Percentiles rank a stretch among this genome's conserved stretches.
Evolutionary conservation across 345 rosid genomes (phyloP).

Genomic region (Populus nigra): DNA sequence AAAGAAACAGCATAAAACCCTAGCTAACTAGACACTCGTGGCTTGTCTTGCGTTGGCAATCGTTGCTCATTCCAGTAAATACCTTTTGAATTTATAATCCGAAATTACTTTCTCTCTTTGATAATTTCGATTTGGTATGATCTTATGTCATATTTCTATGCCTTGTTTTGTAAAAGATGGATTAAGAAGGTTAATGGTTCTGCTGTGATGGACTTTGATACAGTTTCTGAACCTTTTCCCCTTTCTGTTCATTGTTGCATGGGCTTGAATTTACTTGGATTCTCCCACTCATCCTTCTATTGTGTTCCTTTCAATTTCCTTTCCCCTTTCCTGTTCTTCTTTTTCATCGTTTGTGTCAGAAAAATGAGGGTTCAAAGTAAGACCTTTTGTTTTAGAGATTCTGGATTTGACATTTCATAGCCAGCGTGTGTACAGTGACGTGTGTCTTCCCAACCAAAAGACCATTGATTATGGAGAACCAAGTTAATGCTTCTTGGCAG

Average conservation of each 20-base stretch:
- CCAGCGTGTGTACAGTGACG: conserved; percentile 14
- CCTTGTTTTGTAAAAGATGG: not conserved
- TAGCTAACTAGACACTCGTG: conserved; percentile 29
- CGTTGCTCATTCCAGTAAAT: not conserved
- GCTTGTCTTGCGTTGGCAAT: conserved; percentile 9
- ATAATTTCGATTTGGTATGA: conserved; percentile 1
- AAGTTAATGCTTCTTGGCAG: not conserved
- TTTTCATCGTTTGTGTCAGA: conserved; percentile 33
- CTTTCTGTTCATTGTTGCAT: conserved; percentile 12
- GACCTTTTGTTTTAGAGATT: conserved; percentile 45
- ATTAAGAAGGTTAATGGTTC: conserved; percentile 6
- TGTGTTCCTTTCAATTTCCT: conserved; percentile 24
- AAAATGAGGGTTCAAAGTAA: conserved; percentile 41
- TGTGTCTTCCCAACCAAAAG: not conserved
- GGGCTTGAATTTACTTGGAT: conserved; percentile 8
- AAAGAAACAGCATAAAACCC: conserved; percentile 31
- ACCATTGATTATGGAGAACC: not conserved
- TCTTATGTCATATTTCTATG: conserved; percentile 4
- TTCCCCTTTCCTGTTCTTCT: conserved; percentile 8
- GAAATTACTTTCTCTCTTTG: conserved; percentile 1
- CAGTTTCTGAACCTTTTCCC: conserved; percentile 25
- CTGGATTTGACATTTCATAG: conserved; percentile 69
- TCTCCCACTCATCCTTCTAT: conserved; percentile 12
- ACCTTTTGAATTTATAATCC: conserved; percentile 5
- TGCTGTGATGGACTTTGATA: conserved; percentile 21